Evolutionary conservation across 2,329 filamentous ascomycete species (phyloP).

Genomic region (Sclerotinia trifoliorum): DNA sequence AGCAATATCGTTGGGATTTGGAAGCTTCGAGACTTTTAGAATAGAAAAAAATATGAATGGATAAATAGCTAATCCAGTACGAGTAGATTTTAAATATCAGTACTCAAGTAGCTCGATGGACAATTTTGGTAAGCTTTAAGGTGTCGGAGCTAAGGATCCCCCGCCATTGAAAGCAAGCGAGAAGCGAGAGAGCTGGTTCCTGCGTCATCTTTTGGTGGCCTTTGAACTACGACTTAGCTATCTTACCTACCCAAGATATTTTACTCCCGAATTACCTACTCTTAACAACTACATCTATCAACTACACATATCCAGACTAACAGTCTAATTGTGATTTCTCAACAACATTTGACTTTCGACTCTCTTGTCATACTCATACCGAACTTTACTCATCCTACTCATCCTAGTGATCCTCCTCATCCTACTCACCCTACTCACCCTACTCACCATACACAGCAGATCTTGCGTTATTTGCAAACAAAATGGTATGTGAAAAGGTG

Average conservation of each 20-base stretch:
- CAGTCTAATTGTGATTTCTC: background rate
- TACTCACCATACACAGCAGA: background rate
- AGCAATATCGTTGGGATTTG: background rate
- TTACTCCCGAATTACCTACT: background rate
- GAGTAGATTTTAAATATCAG: background rate
- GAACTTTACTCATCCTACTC: background rate
- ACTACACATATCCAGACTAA: background rate
- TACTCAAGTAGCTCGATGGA: too few species aligned
- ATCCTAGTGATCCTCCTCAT: too few species aligned
- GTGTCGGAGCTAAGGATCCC: conserved; percentile 19
- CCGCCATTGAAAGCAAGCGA: conserved; percentile 16
- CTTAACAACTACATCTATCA: background rate
- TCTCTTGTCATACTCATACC: background rate
- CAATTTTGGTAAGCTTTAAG: conserved; percentile 8
- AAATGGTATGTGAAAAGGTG: conserved; percentile 28
- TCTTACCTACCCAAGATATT: too few species aligned
- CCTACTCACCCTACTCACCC: too few species aligned
- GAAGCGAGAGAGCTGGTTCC: conserved; percentile 12
- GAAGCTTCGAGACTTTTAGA: background rate
- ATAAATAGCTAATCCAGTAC: background rate
- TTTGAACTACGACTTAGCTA: background rate
- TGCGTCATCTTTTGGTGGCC: conserved; percentile 22
- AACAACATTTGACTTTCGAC: background rate
- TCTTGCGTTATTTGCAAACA: conserved; percentile 4
- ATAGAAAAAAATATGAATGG: background rate